Evolutionary conservation across 2,329 filamentous ascomycete species (phyloP), one percentile per base, ranked within the genome.

Genomic region (Alternaria metachromatica): DNA sequence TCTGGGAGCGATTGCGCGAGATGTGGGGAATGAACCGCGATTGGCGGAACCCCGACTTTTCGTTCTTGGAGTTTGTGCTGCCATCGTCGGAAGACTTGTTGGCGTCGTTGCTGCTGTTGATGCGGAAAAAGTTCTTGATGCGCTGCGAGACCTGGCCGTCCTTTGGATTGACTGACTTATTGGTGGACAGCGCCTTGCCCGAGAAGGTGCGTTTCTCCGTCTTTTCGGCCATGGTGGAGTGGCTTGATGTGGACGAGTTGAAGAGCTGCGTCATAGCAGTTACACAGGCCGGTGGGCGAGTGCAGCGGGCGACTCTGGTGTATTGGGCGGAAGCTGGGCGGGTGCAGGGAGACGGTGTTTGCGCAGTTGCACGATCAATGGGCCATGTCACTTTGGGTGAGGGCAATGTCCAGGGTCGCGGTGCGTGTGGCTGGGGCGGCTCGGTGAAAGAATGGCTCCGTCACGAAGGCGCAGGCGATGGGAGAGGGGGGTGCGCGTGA

Each of bases 11-110:
- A 78, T 95, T 93, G 72, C 95, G 91, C 77, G 91, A 91, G 77
- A 96, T 93, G 72, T 92, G 90, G 65, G 91, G 93, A 75, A 97
- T 92, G 84, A 97, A 97, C 75, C 93, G 89, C 70, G 92, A 96
- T 80, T 96, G 93, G 73, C 93, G 89, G 79, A 94, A 92, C 58
- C 88, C 86, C 69, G 86, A 87, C 80, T 92, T 93, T 72, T 91
- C 88, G 65, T 86, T 81, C 79, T 88, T 89, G 67, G 82, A 4
- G 81, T 50, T 82, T 8, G 80, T 76, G 62, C 62, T 76, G 71
- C 80, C 82, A 62, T 80, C 76, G 72, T 79, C 77, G 55, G 72
- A 76, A 65, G 78, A 70, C 68, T 80, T 80, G 68, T 75, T 72
- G 60, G 82, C 74, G 74, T 80, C 84, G 68, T 81, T 81, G 60